Evolutionary conservation across 73 alveolate genomes (phyloP).

Genomic region (Blepharisma japonicum): DNA sequence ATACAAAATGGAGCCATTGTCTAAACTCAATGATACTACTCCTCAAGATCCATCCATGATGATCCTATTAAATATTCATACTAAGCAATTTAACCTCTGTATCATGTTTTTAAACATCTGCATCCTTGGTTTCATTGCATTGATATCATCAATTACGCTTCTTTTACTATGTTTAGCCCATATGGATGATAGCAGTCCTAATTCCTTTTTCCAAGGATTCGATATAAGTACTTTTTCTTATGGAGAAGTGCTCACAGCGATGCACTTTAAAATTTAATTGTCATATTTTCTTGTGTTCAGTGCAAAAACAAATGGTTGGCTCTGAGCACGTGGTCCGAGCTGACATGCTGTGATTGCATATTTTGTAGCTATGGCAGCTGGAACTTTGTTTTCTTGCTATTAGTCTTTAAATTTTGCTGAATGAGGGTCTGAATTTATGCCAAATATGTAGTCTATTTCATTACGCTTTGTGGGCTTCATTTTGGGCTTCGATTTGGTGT

Average conservation of each 20-base stretch:
- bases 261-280: background rate
- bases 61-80: too few species aligned
- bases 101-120: background rate
- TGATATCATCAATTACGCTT: background rate
- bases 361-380: background rate
- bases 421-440: background rate
- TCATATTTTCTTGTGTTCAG: background rate
- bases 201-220: background rate
- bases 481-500: background rate
- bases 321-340: slow-evolving; percentile 13
- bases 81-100: slow-evolving; percentile 2
- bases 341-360: background rate
- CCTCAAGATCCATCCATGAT: too few species aligned
- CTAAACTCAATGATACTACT: too few species aligned
- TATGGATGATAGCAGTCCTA: background rate
- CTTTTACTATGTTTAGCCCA: background rate
- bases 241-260: slow-evolving; percentile 21
- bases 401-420: background rate
- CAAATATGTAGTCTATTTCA: background rate
- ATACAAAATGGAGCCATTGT: too few species aligned
- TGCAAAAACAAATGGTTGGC: slow-evolving; percentile 20
- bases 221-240: background rate
- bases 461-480: background rate
- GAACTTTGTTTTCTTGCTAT: background rate
- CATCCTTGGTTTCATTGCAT: slow-evolving; percentile 4